Base-by-base conservation (phyloP, 1,284 basidiomycete genomes). In the Mycena citricolor region DNA sequence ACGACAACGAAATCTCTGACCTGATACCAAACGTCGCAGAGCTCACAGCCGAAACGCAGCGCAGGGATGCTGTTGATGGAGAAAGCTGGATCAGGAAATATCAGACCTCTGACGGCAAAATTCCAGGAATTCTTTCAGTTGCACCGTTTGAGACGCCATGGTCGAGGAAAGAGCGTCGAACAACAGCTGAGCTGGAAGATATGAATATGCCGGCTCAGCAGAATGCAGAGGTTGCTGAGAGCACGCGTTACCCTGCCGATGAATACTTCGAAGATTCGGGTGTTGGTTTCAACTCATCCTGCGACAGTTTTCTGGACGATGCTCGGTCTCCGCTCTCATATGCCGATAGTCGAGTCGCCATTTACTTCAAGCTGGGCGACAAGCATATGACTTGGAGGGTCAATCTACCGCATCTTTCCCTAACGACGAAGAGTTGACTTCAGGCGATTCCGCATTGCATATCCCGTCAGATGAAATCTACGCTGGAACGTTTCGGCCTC, bases 181-280 rank as follows among this genome's bases (percentile, higher is more conserved):
- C 55, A 44, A 30, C 47, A 12, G 42, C 44, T 7, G 54, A 51
- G 43, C 22, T 28, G 44, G 26, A 37, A 23, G 32, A 33, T 33
- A 22, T 32, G 48, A 51, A 25, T 39, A 51, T 20, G 20, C 12
- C 24, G n/a, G 33, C 16, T 11, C 14, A 36, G 4, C 31, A 22
- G 13, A 21, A 24, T 13, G 45, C 21, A 45, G 47, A 39, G 33
- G n/a, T 22, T 30, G 13, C 10, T 26, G 55, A 55, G 23, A 53
- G 55, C 11, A 40, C 35, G 13, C 46, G 44, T 32, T 22, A 52
- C 5, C 45, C 46, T 19, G 17, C 42, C 8, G 20, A 38, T 5
- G 31, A 37, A 38, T 32, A 30, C n/a, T 51, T 63, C 6, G 49
- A 61, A 25, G 57, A 63, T 49, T 62, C 61, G 3, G 57, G 62